phyloP scores from a whole-genome alignment of 768 basidiomycete genomes.

The Tricholoma hemisulphureum region DNA sequence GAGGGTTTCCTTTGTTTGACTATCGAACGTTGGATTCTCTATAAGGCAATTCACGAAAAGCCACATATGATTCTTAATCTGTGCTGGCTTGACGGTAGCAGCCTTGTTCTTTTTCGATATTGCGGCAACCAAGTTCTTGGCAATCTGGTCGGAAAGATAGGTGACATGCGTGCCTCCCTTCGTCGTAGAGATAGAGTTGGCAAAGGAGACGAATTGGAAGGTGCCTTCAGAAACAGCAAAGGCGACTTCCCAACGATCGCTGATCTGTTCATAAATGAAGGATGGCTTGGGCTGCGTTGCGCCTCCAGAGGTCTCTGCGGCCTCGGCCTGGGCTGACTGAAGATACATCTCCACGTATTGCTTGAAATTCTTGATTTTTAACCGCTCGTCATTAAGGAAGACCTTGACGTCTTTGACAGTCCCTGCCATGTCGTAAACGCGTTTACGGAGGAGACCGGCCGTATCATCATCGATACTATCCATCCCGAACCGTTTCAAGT shows the following conservation, averaged over 20 bases:
- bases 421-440: conserved; percentile 97
- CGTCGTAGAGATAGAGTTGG: conserved; percentile 94
- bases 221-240: conserved; percentile 92
- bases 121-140: conserved; percentile 75
- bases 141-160: conserved; percentile 82
- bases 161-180: conserved; percentile 96
- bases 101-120: conserved; percentile 98
- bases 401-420: conserved; percentile 92
- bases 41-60: conserved; percentile 94
- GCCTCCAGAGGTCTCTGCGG: conserved; percentile 71
- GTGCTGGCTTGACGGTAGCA: conserved; percentile 87
- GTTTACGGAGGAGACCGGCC: conserved; percentile 81
- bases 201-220: conserved; percentile 94
- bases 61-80: conserved; percentile 98
- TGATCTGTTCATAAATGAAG: conserved; percentile 78
- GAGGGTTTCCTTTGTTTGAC: conserved; percentile 96
- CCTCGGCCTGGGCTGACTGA: conserved; percentile 68
- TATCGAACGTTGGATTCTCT: conserved; percentile 98
- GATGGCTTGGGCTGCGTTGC: conserved; percentile 74
- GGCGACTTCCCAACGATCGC: conserved; percentile 89
- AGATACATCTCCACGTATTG: conserved; percentile 96
- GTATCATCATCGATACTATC: conserved; percentile 88
- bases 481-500: conserved; percentile 92
- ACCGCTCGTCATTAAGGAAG: conserved; percentile 83
- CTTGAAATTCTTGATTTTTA: conserved; percentile 95